Evolutionary conservation across 495 filamentous ascomycete species (phyloP), one percentile per base, ranked within the genome.

Genomic region (Penicillium angulare): DNA sequence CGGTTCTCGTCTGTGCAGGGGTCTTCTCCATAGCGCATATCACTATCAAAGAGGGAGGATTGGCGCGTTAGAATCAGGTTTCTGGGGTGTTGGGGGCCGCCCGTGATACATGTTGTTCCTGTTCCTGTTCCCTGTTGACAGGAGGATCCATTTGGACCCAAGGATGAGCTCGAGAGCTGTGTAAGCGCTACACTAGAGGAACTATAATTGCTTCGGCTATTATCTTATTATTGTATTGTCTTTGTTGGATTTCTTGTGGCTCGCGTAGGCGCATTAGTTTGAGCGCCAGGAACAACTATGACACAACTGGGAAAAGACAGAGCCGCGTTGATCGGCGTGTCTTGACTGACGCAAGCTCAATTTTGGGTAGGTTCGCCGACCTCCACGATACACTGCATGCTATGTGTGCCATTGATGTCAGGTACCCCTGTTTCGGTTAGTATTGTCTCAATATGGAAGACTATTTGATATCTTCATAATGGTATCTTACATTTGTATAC

Each of bases 271-370:
- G n/a, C n/a, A n/a, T n/a, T n/a, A n/a, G n/a, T n/a, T n/a, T n/a
- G n/a, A n/a, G n/a, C n/a, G n/a, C n/a, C n/a, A n/a, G n/a, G 32
- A 34, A 15, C 34, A 18, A 7, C 38, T 22, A 24, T 41, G 38
- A 41, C 21, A 41, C 38, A 41, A 15, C 6, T 41, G 12, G 27
- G 17, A 13, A 33, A 34, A 24, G n/a, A 32, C 13, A 54, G 52
- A 54, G 52, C 45, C 52, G 52, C 45, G 40, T 22, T 43, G 51
- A 48, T 53, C 44, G 17, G 44, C 39, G 38, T 17, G 39, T 54
- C 29, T 38, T n/a, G n/a, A n/a, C 34, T 44, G 8, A 26, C 40
- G 41, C 48, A 21, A 5, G 29, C n/a, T 34, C 31, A 5, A 5
- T 33, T 23, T 31, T 9, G 52, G n/a, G 52, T 54, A 54, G 45